phyloP scores from a whole-genome alignment of 2,329 filamentous ascomycete species.

The Fusarium brachygibbosum region DNA sequence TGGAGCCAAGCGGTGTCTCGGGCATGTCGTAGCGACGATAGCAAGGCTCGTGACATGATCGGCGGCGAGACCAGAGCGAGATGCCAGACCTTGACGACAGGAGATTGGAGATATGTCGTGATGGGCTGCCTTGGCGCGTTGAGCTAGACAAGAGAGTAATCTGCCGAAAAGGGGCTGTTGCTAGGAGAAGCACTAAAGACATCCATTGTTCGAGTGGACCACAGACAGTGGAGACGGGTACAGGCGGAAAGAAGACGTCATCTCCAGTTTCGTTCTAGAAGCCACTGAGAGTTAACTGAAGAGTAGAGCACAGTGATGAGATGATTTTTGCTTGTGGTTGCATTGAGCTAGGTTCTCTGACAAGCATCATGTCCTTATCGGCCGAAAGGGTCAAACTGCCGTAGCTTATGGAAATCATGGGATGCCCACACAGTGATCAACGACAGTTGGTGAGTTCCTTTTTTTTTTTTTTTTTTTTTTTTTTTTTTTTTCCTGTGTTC shows the following conservation, averaged over 20 bases:
- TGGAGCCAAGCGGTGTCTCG: conserved; percentile 29
- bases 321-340: conserved; percentile 2
- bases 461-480: no score
- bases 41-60: conserved; percentile 44
- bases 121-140: conserved; percentile 37
- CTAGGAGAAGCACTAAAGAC: conserved; percentile 14
- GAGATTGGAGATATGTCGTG: conserved; percentile 41
- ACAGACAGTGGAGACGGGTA: conserved; percentile 29
- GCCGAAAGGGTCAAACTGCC: conserved; percentile 3
- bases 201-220: conserved; percentile 22
- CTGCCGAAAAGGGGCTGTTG: conserved; percentile 46
- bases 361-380: conserved; percentile 2
- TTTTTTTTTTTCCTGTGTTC: no score
- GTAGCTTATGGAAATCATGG: not conserved
- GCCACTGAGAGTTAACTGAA: conserved; percentile 19
- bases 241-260: conserved; percentile 34
- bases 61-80: conserved; percentile 36
- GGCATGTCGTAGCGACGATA: conserved; percentile 32
- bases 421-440: not conserved
- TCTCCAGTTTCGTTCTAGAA: conserved; percentile 46
- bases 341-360: not conserved
- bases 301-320: not conserved
- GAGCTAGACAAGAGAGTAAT: conserved; percentile 42
- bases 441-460: not conserved
- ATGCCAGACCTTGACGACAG: conserved; percentile 10